Evolutionary conservation across 352 stramenopile genomes (phyloP).

Genomic region (Pythium oligandrum): DNA sequence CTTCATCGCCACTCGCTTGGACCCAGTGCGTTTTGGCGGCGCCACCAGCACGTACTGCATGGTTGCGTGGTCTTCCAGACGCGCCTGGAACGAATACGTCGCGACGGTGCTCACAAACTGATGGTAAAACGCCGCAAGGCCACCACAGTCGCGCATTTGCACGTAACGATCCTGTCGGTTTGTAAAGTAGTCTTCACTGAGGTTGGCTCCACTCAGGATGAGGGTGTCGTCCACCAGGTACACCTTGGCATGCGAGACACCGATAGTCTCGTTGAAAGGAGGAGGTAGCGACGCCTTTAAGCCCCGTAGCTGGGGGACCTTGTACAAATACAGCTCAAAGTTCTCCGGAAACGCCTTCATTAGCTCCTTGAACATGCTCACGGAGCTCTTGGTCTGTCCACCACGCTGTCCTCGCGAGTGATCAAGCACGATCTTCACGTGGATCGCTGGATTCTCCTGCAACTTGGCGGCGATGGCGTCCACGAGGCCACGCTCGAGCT

Average conservation of each 20-base stretch:
- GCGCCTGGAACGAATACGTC: slow-evolving; percentile 38
- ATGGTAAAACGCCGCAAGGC: slow-evolving; percentile 63
- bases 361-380: slow-evolving; percentile 51
- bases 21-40: slow-evolving; percentile 3
- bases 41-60: slow-evolving; percentile 3
- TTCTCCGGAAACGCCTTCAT: slow-evolving; percentile 43
- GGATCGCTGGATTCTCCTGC: slow-evolving; percentile 30
- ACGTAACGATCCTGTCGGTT: slow-evolving; percentile 81
- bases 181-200: slow-evolving; percentile 83
- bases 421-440: slow-evolving; percentile 67
- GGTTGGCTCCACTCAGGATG: slow-evolving; percentile 76
- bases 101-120: slow-evolving; percentile 55
- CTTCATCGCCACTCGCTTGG: slow-evolving; percentile 26
- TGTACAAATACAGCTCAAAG: slow-evolving; percentile 60
- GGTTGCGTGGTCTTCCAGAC: slow-evolving; percentile 12
- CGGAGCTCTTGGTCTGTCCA: slow-evolving; percentile 36
- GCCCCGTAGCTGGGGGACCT: slow-evolving; percentile 62
- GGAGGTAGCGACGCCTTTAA: slow-evolving; percentile 54
- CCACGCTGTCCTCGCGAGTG: slow-evolving; percentile 64
- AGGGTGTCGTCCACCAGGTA: slow-evolving; percentile 80
- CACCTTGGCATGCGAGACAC: slow-evolving; percentile 79
- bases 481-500: slow-evolving; percentile 45
- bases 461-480: slow-evolving; percentile 32
- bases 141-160: slow-evolving; percentile 42
- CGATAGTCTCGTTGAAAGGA: slow-evolving; percentile 81